These are phyloP conservation scores for Dendrobium officinale DNA, from an alignment of 106 monocot genomes.

Conservation along the genomic window DNA sequence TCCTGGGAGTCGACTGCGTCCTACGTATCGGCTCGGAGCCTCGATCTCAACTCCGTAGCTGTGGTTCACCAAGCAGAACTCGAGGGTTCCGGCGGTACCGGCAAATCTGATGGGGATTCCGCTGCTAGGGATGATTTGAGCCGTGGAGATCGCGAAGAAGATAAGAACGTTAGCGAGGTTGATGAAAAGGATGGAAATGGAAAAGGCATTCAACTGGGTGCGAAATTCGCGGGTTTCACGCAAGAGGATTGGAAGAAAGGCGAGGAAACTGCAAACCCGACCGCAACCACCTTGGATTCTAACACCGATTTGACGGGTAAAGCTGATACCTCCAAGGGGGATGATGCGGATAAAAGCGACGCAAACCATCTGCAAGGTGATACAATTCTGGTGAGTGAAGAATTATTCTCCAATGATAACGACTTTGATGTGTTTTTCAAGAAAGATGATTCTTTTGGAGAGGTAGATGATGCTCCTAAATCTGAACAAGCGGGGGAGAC, in stretches of 20 bases:
- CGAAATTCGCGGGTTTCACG: background rate
- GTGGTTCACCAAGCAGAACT: background rate
- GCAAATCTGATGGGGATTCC: background rate
- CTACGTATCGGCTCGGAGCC: background rate
- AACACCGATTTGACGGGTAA: background rate
- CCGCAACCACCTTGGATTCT: background rate
- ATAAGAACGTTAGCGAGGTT: background rate
- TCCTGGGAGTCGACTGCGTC: background rate
- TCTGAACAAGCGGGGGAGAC: background rate
- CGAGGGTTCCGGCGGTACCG: background rate
- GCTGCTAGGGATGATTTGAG: background rate
- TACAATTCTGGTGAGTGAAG: background rate
- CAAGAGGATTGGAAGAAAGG: background rate
- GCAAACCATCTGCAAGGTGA: background rate
- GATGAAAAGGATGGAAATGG: background rate
- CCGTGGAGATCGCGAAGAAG: background rate
- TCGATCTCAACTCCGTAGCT: slow-evolving; percentile 11
- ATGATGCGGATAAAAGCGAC: background rate
- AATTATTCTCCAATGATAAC: background rate
- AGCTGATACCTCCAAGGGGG: background rate
- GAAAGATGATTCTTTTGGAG: background rate
- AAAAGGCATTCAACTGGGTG: background rate
- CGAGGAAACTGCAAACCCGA: background rate
- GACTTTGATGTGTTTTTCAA: background rate
- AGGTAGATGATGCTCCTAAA: background rate